Percentiles rank a stretch among this genome's conserved stretches.
Conservation (phyloP, 2,329 filamentous ascomycete species). For the Sclerotinia trifoliorum region DNA sequence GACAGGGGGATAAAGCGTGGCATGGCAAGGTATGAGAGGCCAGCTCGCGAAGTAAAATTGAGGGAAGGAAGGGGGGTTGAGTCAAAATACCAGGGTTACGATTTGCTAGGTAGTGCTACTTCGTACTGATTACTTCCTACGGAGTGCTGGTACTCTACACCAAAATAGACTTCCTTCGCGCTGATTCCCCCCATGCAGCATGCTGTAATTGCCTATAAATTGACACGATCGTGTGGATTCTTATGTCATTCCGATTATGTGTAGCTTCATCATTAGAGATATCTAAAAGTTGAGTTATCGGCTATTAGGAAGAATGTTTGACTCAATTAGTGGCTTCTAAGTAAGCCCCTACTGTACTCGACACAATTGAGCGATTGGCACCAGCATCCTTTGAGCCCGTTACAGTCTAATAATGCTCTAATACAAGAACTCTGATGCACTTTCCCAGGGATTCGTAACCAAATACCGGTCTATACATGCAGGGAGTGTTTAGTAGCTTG, state of each 20-base stretch:
- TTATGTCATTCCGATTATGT: background rate
- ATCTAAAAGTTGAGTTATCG: slow-evolving; percentile 3
- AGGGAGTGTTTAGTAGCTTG: background rate
- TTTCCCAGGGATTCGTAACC: background rate
- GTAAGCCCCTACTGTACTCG: background rate
- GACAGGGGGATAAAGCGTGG: slow-evolving; percentile 15
- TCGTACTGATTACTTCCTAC: background rate
- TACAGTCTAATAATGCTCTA: background rate
- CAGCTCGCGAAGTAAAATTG: slow-evolving; percentile 2
- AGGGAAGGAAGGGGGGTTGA: background rate
- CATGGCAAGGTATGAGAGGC: slow-evolving; percentile 8
- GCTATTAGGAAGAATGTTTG: slow-evolving; percentile 19
- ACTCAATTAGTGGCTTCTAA: slow-evolving; percentile 4
- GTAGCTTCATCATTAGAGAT: background rate
- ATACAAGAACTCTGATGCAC: background rate
- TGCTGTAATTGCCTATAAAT: background rate
- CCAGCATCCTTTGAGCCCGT: background rate
- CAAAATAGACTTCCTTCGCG: slow-evolving; percentile 14
- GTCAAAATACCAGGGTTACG: background rate
- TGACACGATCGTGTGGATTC: slow-evolving; percentile 6
- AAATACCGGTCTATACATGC: background rate
- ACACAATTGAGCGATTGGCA: background rate
- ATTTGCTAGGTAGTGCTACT: background rate
- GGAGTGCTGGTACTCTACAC: background rate
- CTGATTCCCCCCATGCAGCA: background rate